Evolutionary conservation across 257 asterid species (phyloP), one percentile per base, ranked within the genome.

Genomic region (Petrea volubilis): DNA sequence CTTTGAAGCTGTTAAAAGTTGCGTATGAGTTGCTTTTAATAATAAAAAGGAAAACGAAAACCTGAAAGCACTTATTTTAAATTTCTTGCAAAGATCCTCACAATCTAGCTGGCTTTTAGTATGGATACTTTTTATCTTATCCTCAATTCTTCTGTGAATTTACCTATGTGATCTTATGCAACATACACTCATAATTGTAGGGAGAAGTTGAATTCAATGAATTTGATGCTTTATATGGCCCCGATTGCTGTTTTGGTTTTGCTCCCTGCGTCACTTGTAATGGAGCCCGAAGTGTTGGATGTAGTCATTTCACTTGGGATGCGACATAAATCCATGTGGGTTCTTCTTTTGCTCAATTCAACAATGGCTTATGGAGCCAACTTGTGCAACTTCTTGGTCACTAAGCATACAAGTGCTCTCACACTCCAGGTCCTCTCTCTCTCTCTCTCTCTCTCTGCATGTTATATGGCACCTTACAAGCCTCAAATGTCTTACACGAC

Each of bases 131-230:
- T 28, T 53, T 55, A 36, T 41, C 20, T 25, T 24, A 23, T 66
- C 27, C 40, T 10, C 29, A 7, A 23, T 41, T 55, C 56, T 14
- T 23, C 52, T 38, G 68, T 33, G 66, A 33, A 41, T 61, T 11
- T 3, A 5, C n/a, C 23, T 60, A 9, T 29, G 24, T 21, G 24
- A 49, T 25, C 33, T 43, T n/a, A 28, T 28, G 4, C 2, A 25
- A 17, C 43, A 40, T 10, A 7, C 61, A 10, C 75, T 50, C 46
- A 13, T 70, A n/a, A 68, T 60, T 79, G 76, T 86, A 93, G 98
- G 88, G 98, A 94, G 84, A 94, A 85, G 81, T 74, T 94, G 85
- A 94, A 94, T 88, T 94, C 98, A 43, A 91, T 94, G 97, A 94
- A 94, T 77, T 80, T 94, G 94, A 80, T 94, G 86, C 96, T 93